These are phyloP conservation scores for Allantophomopsis lycopodina DNA, from an alignment of 2,329 filamentous ascomycete genomes.

Conservation along the genomic window DNA sequence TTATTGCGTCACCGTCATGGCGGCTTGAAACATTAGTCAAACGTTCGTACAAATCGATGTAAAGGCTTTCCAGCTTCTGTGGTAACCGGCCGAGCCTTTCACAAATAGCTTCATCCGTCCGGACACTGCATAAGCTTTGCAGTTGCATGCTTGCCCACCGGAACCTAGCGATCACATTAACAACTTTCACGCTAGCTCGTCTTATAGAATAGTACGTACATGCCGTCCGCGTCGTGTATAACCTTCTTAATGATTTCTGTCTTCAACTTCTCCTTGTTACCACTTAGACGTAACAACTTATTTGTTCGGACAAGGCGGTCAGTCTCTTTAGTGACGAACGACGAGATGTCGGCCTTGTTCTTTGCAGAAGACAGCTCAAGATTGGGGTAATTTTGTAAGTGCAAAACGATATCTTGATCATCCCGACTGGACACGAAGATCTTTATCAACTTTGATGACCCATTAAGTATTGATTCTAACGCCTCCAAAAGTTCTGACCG, in stretches of 20 bases:
- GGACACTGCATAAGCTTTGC: slow-evolving; percentile 3
- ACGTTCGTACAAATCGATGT: slow-evolving; percentile 2
- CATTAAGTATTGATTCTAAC: too few species aligned
- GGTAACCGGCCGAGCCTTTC: slow-evolving; percentile 3
- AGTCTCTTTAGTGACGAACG: slow-evolving; percentile 2
- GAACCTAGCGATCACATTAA: slow-evolving; percentile 6
- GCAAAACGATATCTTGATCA: slow-evolving; percentile 3
- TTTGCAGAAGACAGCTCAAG: slow-evolving; percentile 2
- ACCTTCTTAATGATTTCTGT: slow-evolving; percentile 2
- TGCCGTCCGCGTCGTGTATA: slow-evolving; percentile 1
- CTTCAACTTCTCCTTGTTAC: slow-evolving; percentile 1
- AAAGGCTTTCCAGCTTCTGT: slow-evolving; percentile 4
- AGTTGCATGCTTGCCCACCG: slow-evolving; percentile 7
- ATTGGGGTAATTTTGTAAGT: slow-evolving; percentile 4
- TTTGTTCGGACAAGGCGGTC: not conserved
- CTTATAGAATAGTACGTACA: slow-evolving; percentile 1
- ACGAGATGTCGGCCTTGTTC: slow-evolving; percentile 3
- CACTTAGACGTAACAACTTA: not conserved
- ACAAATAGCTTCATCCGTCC: slow-evolving; percentile 4
- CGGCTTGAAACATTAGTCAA: not conserved
- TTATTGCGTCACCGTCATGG: not conserved
- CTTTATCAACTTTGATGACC: slow-evolving; percentile 5
- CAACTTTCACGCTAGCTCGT: not conserved
- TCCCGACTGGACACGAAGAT: slow-evolving; percentile 5
- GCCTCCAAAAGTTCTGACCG: too few species aligned